These are phyloP conservation scores for Bremia lactucae DNA, from an alignment of 352 stramenopile species.

Conservation along the genomic window DNA sequence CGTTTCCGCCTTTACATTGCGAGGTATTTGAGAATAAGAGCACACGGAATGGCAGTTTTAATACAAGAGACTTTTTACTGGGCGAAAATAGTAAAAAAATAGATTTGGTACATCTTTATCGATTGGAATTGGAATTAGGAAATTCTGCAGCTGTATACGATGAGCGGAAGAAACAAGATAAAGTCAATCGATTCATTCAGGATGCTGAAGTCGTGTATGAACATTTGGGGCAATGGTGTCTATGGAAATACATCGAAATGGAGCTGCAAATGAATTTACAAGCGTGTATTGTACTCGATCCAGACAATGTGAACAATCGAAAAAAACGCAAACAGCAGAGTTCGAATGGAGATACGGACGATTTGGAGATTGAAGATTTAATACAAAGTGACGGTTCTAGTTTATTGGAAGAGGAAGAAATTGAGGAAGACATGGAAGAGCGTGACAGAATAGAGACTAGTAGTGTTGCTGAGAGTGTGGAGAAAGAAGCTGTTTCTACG, in stretches of 20 bases:
- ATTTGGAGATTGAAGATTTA: slow-evolving; percentile 13
- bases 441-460: slow-evolving; percentile 3
- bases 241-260: slow-evolving; percentile 72
- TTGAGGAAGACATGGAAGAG: slow-evolving; percentile 5
- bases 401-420: slow-evolving; percentile 23
- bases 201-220: slow-evolving; percentile 51
- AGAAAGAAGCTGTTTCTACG: not conserved
- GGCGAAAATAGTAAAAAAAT: slow-evolving; percentile 64
- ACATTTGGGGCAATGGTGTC: slow-evolving; percentile 65
- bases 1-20: slow-evolving; percentile 34
- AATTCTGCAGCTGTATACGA: slow-evolving; percentile 66
- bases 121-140: slow-evolving; percentile 51
- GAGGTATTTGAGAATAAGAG: slow-evolving; percentile 32
- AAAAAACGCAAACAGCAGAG: slow-evolving; percentile 24
- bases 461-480: not conserved
- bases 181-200: slow-evolving; percentile 57
- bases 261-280: slow-evolving; percentile 66
- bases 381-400: slow-evolving; percentile 12
- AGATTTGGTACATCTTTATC: slow-evolving; percentile 52
- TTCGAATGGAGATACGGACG: slow-evolving; percentile 1
- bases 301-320: slow-evolving; percentile 47
- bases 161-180: slow-evolving; percentile 61
- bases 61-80: slow-evolving; percentile 49
- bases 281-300: slow-evolving; percentile 50
- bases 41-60: slow-evolving; percentile 2